Evolutionary conservation across 2,329 filamentous ascomycete genomes (phyloP).

Genomic region (Botrytis medusae): DNA sequence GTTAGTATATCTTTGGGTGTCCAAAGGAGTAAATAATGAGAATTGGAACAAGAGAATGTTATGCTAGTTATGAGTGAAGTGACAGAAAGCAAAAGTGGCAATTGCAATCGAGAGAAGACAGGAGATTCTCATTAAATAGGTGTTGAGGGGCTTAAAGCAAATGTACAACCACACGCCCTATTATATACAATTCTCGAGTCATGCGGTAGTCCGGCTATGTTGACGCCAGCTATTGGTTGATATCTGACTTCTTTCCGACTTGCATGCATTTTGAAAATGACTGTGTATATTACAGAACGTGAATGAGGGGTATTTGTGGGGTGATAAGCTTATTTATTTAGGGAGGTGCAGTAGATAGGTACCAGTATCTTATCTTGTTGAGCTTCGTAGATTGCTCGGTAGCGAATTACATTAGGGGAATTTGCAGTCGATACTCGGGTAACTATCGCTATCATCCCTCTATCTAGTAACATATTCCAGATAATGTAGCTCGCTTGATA

Average conservation of each 20-base stretch:
- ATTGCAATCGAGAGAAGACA: background rate
- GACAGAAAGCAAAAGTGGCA: background rate
- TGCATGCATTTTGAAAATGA: background rate
- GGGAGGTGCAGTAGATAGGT: background rate
- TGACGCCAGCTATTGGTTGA: background rate
- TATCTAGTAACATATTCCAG: background rate
- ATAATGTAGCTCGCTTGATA: background rate
- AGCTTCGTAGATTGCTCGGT: background rate
- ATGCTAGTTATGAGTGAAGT: background rate
- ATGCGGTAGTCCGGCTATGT: background rate
- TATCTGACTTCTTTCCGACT: background rate
- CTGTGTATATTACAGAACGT: background rate
- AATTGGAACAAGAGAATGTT: background rate
- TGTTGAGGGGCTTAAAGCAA: background rate
- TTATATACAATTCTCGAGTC: background rate
- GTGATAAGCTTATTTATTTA: background rate
- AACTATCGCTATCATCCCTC: background rate
- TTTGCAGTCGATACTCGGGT: background rate
- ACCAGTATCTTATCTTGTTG: background rate
- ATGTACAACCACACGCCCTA: background rate
- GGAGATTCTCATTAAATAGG: background rate
- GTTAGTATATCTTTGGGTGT: background rate
- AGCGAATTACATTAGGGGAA: background rate
- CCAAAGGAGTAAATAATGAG: no score
- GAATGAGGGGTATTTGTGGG: constrained; percentile 5